Evolutionary conservation across 345 rosid genomes (phyloP).

Genomic region (Populus nigra): DNA sequence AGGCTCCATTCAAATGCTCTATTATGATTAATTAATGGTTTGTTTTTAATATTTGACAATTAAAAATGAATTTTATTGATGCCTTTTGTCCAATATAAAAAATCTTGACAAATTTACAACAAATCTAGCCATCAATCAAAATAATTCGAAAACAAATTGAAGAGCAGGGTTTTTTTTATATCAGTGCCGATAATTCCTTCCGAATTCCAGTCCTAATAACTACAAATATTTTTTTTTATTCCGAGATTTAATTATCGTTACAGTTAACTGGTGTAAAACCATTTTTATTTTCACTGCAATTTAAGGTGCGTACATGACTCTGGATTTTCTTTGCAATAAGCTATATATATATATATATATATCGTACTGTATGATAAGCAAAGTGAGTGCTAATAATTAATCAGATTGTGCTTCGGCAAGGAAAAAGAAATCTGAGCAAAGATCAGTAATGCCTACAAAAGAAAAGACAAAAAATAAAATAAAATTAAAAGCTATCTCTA

Average conservation of each 20-base stretch:
- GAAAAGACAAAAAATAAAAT: neutral
- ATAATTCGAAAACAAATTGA: neutral
- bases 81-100: too few species aligned
- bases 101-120: neutral
- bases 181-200: neutral
- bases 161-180: neutral
- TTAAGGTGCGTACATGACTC: neutral
- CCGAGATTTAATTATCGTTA: neutral
- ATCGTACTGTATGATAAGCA: too few species aligned
- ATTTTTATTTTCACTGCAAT: neutral
- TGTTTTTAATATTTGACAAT: too few species aligned
- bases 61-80: too few species aligned
- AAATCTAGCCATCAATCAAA: neutral
- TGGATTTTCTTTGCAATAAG: neutral
- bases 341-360: too few species aligned
- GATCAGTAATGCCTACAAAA: neutral
- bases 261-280: neutral
- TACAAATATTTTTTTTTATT: neutral
- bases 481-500: neutral
- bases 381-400: neutral
- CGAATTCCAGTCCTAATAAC: neutral
- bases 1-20: neutral
- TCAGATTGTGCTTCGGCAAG: neutral
- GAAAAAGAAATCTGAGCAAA: neutral
- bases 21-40: too few species aligned